Conservation (phyloP, 768 basidiomycete species). For the Termitomyces sp. region DNA sequence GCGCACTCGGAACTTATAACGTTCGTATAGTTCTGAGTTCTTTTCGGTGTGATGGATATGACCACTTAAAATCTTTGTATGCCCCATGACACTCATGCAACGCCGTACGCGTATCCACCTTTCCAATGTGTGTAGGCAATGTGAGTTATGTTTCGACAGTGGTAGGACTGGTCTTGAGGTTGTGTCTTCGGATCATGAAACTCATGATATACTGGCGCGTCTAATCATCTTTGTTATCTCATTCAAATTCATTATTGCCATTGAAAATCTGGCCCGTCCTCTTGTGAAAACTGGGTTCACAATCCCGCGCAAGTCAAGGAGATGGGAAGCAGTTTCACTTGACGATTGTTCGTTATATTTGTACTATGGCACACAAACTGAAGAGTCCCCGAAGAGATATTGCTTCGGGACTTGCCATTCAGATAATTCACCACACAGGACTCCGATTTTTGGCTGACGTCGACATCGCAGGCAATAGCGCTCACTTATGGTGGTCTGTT, state of each 20-base stretch:
- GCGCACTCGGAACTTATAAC: constrained; percentile 4
- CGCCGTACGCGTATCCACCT: constrained; percentile 15
- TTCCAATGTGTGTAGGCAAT: neutral
- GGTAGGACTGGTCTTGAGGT: neutral
- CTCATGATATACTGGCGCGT: neutral
- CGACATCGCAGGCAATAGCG: too few species aligned
- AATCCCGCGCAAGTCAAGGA: too few species aligned
- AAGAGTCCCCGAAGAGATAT: neutral
- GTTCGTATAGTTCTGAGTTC: constrained; percentile 32
- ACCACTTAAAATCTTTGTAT: constrained; percentile 32
- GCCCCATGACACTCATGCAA: constrained; percentile 30
- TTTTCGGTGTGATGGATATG: constrained; percentile 28
- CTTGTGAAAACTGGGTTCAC: neutral
- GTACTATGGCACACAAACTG: neutral
- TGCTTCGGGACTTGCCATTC: neutral
- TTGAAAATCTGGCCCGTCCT: neutral
- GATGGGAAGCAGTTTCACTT: too few species aligned
- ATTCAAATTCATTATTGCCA: neutral
- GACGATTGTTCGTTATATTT: neutral
- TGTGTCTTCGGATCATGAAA: neutral
- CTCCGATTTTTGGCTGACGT: too few species aligned
- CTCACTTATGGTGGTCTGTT: too few species aligned
- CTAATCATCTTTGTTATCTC: neutral
- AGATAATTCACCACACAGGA: too few species aligned
- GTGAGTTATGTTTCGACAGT: neutral